Percentiles rank a stretch among this genome's conserved stretches.
Conservation (phyloP, 2,329 filamentous ascomycete genomes). For the Fusarium falciforme region DNA sequence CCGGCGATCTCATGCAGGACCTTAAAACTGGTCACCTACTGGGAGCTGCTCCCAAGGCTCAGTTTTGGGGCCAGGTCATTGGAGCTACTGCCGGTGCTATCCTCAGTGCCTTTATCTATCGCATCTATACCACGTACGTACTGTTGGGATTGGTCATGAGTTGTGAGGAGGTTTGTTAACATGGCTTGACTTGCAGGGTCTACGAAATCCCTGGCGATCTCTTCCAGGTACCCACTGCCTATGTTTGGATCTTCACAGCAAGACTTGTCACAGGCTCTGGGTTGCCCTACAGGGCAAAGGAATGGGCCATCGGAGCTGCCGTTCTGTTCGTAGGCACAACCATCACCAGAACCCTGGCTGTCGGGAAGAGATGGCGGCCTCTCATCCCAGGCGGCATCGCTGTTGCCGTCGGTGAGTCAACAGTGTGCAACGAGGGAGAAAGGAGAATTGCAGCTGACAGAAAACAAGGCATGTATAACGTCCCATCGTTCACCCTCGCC, state of each 20-base stretch:
- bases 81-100: slow-evolving; percentile 88
- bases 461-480: slow-evolving; percentile 88
- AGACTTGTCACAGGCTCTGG: slow-evolving; percentile 92
- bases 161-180: slow-evolving; percentile 3
- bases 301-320: slow-evolving; percentile 82
- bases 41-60: slow-evolving; percentile 90
- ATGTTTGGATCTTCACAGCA: slow-evolving; percentile 98
- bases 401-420: slow-evolving; percentile 81
- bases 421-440: not conserved
- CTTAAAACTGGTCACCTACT: slow-evolving; percentile 95
- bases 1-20: slow-evolving; percentile 96
- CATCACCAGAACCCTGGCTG: slow-evolving; percentile 70
- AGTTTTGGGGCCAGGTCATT: slow-evolving; percentile 97
- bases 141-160: not conserved
- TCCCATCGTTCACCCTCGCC: slow-evolving; percentile 93
- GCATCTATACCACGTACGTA: slow-evolving; percentile 77
- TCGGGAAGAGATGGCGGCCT: slow-evolving; percentile 73
- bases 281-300: slow-evolving; percentile 82
- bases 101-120: slow-evolving; percentile 87
- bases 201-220: slow-evolving; percentile 89
- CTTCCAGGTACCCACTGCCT: slow-evolving; percentile 94
- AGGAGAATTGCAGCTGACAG: slow-evolving; percentile 19
- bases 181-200: slow-evolving; percentile 62
- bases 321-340: slow-evolving; percentile 79
- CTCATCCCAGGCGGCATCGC: slow-evolving; percentile 93